phyloP scores from a whole-genome alignment of 352 stramenopile species.

The Peronospora farinosa region DNA sequence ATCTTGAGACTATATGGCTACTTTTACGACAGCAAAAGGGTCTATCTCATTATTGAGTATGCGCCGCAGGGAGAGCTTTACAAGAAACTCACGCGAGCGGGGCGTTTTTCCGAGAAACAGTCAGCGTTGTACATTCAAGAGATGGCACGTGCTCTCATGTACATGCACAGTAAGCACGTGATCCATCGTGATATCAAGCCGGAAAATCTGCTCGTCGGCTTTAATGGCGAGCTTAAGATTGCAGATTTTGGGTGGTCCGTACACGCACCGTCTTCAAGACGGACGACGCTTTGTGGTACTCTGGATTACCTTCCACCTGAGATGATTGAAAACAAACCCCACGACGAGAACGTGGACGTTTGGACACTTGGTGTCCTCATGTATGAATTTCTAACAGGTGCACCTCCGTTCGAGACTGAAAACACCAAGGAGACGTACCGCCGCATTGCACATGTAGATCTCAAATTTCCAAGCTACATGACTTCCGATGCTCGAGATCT shows the following conservation, averaged over 20 bases:
- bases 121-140: constrained; percentile 94
- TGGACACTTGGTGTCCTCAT: constrained; percentile 98
- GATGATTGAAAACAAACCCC: constrained; percentile 97
- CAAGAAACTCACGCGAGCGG: constrained; percentile 91
- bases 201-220: constrained; percentile 97
- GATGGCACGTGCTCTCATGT: constrained; percentile 90
- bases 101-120: constrained; percentile 90
- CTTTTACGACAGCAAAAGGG: constrained; percentile 97
- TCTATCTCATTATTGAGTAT: constrained; percentile 99
- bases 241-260: constrained; percentile 99
- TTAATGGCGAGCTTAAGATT: constrained; percentile 96
- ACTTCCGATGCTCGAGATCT: constrained; percentile 89
- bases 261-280: constrained; percentile 93
- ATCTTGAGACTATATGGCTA: constrained; percentile 98
- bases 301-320: constrained; percentile 99
- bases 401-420: constrained; percentile 96
- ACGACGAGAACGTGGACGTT: constrained; percentile 95
- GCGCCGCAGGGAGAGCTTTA: constrained; percentile 97
- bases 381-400: constrained; percentile 98
- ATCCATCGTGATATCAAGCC: constrained; percentile 99
- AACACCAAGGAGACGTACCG: constrained; percentile 92
- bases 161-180: constrained; percentile 99
- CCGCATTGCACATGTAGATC: constrained; percentile 93
- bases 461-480: constrained; percentile 92
- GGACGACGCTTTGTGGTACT: constrained; percentile 98